These are phyloP conservation scores for Thalassiosira livingstoniorum DNA, from an alignment of 352 stramenopile species.

Conservation along the genomic window DNA sequence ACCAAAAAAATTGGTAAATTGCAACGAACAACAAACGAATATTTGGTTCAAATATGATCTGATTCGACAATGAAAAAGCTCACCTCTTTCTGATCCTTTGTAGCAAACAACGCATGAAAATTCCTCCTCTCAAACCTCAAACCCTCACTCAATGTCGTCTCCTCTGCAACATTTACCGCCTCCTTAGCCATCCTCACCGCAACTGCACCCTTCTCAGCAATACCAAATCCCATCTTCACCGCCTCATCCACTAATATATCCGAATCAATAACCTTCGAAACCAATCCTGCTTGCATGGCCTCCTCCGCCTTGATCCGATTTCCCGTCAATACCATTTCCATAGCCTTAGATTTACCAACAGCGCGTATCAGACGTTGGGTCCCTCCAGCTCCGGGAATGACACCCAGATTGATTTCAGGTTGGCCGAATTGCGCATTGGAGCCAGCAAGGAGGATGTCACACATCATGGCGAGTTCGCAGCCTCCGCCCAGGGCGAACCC, in stretches of 20 bases:
- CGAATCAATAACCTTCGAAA: slow-evolving; percentile 92
- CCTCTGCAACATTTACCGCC: slow-evolving; percentile 86
- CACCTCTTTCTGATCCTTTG: slow-evolving; percentile 85
- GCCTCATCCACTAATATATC: slow-evolving; percentile 93
- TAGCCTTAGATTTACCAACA: slow-evolving; percentile 97
- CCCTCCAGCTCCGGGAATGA: slow-evolving; percentile 95
- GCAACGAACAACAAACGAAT: not conserved
- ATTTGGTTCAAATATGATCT: not conserved
- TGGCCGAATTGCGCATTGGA: slow-evolving; percentile 97
- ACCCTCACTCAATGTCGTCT: slow-evolving; percentile 94
- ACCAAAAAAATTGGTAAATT: not conserved
- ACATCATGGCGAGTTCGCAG: slow-evolving; percentile 99
- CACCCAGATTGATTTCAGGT: slow-evolving; percentile 98
- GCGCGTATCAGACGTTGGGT: slow-evolving; percentile 97
- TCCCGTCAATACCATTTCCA: slow-evolving; percentile 99
- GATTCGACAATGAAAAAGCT: no score
- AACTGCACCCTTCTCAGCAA: slow-evolving; percentile 94
- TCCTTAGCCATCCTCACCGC: slow-evolving; percentile 98
- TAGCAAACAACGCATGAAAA: slow-evolving; percentile 98
- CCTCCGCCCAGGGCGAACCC: slow-evolving; percentile 97
- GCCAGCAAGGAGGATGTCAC: slow-evolving; percentile 96
- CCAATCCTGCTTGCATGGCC: slow-evolving; percentile 92
- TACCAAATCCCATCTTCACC: slow-evolving; percentile 95
- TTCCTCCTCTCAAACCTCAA: slow-evolving; percentile 96
- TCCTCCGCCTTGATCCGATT: slow-evolving; percentile 96